These are phyloP conservation scores for Arthrinium phaeospermum DNA, from an alignment of 2,329 filamentous ascomycete genomes.

Conservation along the genomic window DNA sequence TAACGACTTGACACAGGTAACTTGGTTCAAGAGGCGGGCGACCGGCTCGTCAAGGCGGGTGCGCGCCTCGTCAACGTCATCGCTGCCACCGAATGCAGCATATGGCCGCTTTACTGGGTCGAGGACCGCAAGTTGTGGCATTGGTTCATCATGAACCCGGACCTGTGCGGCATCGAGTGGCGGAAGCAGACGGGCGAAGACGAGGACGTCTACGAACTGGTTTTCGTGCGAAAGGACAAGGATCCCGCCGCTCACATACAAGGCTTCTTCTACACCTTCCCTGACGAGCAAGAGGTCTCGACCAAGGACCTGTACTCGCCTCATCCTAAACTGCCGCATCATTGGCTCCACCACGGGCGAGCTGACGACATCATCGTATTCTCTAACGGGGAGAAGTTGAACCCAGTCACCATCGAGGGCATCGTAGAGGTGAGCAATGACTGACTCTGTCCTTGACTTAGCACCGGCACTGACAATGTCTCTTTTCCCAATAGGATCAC, in stretches of 20 bases:
- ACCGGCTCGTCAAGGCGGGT: constrained; percentile 44
- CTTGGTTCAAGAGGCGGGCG: constrained; percentile 43
- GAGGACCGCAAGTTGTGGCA: constrained; percentile 44
- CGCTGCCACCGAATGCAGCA: constrained; percentile 45
- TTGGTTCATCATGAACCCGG: constrained; percentile 49
- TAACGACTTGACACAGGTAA: constrained; percentile 37
- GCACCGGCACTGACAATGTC: neutral
- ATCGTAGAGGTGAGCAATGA: constrained; percentile 34
- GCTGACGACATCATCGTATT: constrained; percentile 56
- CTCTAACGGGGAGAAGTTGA: constrained; percentile 57
- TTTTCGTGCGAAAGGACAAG: constrained; percentile 33
- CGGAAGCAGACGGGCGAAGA: constrained; percentile 34
- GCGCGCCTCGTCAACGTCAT: constrained; percentile 44
- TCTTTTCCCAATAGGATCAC: constrained; percentile 34
- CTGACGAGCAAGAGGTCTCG: constrained; percentile 45
- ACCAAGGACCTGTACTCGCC: constrained; percentile 51
- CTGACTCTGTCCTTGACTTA: neutral
- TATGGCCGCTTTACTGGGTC: constrained; percentile 43
- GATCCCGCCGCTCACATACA: constrained; percentile 29
- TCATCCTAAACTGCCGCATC: constrained; percentile 44
- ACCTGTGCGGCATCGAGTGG: constrained; percentile 50
- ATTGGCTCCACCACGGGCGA: constrained; percentile 46
- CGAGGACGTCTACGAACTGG: constrained; percentile 37
- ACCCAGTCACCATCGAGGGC: constrained; percentile 51
- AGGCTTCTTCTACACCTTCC: constrained; percentile 48